phyloP scores from a whole-genome alignment of 2,329 filamentous ascomycete genomes.

The Akanthomyces lecanii region DNA sequence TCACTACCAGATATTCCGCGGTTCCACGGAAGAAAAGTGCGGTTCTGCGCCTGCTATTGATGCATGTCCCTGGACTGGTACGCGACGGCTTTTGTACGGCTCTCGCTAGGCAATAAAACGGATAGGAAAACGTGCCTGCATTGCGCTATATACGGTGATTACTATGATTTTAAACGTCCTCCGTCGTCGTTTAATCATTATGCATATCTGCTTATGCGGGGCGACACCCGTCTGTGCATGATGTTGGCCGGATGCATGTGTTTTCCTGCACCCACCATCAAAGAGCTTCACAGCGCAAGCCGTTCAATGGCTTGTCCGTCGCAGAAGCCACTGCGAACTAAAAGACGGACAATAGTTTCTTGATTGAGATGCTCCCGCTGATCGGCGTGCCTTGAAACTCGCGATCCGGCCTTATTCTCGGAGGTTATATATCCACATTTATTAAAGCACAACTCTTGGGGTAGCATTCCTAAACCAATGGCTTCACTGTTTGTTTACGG shows the following conservation, averaged over 20 bases:
- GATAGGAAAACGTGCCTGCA: background rate
- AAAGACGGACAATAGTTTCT: background rate
- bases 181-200: background rate
- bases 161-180: background rate
- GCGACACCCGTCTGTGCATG: background rate
- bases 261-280: background rate
- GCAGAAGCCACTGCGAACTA: no score
- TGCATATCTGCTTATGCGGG: background rate
- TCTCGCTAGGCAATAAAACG: background rate
- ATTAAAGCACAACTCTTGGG: background rate
- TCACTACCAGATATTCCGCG: no score
- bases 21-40: background rate
- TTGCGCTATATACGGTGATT: background rate
- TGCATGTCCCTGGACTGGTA: no score
- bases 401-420: conserved; percentile 7
- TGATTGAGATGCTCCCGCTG: conserved; percentile 1
- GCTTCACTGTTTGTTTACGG: background rate
- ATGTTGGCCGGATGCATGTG: background rate
- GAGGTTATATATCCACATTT: conserved; percentile 5
- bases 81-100: no score
- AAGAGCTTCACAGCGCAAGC: background rate
- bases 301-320: no score
- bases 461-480: background rate
- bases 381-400: background rate
- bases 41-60: background rate